Evolutionary conservation across 2,329 filamentous ascomycete genomes (phyloP).

Genomic region (Sclerotinia trifoliorum): DNA sequence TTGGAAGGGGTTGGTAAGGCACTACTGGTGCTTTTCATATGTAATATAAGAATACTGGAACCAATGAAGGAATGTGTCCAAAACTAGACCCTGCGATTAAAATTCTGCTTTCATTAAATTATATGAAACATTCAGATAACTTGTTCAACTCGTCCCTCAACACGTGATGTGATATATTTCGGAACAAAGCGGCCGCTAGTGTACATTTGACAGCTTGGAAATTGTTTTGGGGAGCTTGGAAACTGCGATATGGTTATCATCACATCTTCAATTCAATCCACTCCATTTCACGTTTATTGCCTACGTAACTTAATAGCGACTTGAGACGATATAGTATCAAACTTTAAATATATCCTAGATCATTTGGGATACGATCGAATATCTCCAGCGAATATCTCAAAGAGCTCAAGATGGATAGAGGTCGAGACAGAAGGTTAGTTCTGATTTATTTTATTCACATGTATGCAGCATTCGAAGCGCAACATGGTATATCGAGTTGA

Average conservation of each 20-base stretch:
- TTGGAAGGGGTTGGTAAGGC: conserved; percentile 12
- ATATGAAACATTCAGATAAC: background rate
- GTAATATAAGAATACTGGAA: conserved; percentile 21
- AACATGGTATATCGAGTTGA: background rate
- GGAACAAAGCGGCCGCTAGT: conserved; percentile 16
- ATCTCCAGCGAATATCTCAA: background rate
- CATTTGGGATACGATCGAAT: background rate
- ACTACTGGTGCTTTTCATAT: conserved; percentile 9
- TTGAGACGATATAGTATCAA: conserved; percentile 11
- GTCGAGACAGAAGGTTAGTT: conserved; percentile 45
- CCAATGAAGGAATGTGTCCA: background rate
- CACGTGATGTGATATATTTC: background rate
- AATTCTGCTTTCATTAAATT: background rate
- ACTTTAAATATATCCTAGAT: background rate
- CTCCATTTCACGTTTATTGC: background rate
- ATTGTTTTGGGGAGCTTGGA: conserved; percentile 13
- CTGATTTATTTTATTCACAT: conserved; percentile 23
- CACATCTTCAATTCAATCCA: conserved; percentile 13
- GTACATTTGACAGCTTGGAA: background rate
- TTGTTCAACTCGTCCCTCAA: background rate
- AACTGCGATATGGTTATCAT: conserved; percentile 11
- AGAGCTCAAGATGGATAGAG: conserved; percentile 15
- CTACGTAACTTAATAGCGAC: background rate
- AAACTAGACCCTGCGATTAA: background rate
- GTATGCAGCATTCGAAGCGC: conserved; percentile 1